Base-by-base conservation (phyloP, 1,284 basidiomycete genomes). In the Coriolopsis trogii region DNA sequence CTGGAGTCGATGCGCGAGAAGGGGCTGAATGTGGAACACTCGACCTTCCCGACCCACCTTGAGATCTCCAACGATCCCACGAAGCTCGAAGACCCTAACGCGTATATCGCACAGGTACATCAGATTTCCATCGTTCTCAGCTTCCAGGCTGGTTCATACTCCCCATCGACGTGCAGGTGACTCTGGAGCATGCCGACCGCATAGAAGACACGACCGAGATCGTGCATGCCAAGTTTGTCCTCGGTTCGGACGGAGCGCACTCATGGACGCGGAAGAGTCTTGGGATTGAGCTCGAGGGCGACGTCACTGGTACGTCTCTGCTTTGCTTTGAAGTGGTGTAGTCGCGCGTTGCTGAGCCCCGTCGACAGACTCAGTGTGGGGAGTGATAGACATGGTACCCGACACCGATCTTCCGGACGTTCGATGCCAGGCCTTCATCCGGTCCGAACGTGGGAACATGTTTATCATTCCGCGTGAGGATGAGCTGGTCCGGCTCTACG, bases 341-440 rank as follows among this genome's bases (percentile, higher is more conserved):
- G 29, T 23, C 21, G 24, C 13, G 26, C 26, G 7, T 23, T 2
- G 39, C 26, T 31, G n/a, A n/a, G n/a, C n/a, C 16, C 15, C 13
- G 31, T 13, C 30, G 20, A n/a, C n/a, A n/a, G n/a, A n/a, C n/a
- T n/a, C n/a, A n/a, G n/a, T n/a, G n/a, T n/a, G n/a, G n/a, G n/a
- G n/a, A n/a, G n/a, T n/a, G n/a, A n/a, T n/a, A n/a, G n/a, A n/a
- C n/a, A 75, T 85, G 51, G 62, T 82, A 18, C 85, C 85, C 0
- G 76, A 82, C 16, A 90, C 88, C 12, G 75, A 92, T 66, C 89
- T 93, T 64, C 91, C 92, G 0, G 91, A 95, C 68, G 85, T 91
- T 55, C 84, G 92, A 25, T 87, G 84, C 58, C 76, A 76, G 54
- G 78, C 77, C 41, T 85, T 81, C 13, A 77, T 87, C 33, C 82